Evolutionary conservation across 768 basidiomycete species (phyloP).

Genomic region (Pholiota microspora): DNA sequence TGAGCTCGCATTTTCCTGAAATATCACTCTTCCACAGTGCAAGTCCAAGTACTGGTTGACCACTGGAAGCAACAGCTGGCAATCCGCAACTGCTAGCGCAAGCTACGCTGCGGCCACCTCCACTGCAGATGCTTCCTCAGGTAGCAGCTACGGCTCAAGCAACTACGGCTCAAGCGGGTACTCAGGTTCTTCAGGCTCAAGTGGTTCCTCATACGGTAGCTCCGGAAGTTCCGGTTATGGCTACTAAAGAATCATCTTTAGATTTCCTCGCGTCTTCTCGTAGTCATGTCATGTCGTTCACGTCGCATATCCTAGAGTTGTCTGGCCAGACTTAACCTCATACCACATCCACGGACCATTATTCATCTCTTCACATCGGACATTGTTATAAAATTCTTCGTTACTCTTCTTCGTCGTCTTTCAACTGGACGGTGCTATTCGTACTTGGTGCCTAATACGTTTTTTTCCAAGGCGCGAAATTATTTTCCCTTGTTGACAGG

Average conservation of each 20-base stretch:
- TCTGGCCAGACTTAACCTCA: constrained; percentile 15
- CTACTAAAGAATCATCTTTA: constrained; percentile 25
- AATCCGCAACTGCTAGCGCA: constrained; percentile 40
- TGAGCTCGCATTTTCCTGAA: constrained; percentile 13
- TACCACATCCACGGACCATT: constrained; percentile 18
- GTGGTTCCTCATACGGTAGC: constrained; percentile 12
- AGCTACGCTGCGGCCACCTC: constrained; percentile 29
- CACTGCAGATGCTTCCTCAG: constrained; percentile 3
- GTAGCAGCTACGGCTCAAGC: constrained; percentile 16
- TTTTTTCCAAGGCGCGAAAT: constrained; percentile 30
- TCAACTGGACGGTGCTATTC: constrained; percentile 32
- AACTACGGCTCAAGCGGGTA: constrained; percentile 20
- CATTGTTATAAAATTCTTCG: constrained; percentile 22
- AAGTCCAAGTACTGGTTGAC: constrained; percentile 54
- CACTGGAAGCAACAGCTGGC: constrained; percentile 40
- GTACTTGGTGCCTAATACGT: constrained; percentile 38
- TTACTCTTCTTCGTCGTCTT: constrained; percentile 30
- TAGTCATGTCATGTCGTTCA: constrained; percentile 28
- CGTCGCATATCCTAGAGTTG: constrained; percentile 32
- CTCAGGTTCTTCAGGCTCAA: constrained; percentile 22
- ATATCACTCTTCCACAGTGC: constrained; percentile 42
- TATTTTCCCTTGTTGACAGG: constrained; percentile 29
- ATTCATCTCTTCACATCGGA: constrained; percentile 17
- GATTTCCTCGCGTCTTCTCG: constrained; percentile 12
- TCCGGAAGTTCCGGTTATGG: constrained; percentile 20